Percentiles rank a stretch among this genome's conserved stretches.
Conservation (phyloP, 352 stramenopile genomes). For the Phytophthora colocasiae region DNA sequence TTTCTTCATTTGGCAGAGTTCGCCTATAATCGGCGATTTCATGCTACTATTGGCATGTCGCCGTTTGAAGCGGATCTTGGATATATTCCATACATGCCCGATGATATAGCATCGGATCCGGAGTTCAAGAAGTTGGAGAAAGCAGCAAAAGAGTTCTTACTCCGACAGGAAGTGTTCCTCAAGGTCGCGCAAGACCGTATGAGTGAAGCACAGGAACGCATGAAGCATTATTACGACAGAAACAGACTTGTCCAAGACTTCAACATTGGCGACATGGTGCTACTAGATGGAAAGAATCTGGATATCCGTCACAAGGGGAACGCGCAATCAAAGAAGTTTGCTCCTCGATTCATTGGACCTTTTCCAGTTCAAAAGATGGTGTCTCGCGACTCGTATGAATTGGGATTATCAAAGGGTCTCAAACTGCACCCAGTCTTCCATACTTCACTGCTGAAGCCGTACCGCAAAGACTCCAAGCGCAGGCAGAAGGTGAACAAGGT, state of each 20-base stretch:
- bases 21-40: constrained; percentile 8
- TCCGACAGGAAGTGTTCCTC: constrained; percentile 1
- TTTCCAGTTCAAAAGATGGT: too few relatives aligned
- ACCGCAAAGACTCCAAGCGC: too few relatives aligned
- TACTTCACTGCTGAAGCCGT: too few relatives aligned
- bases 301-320: too few relatives aligned
- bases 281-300: too few relatives aligned
- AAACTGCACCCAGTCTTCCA: too few relatives aligned
- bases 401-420: too few relatives aligned
- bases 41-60: constrained; percentile 9
- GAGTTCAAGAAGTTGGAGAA: constrained; percentile 14
- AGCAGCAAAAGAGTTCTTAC: constrained; percentile 3
- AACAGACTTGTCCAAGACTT: constrained; percentile 1
- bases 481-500: too few relatives aligned
- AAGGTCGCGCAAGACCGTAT: constrained; percentile 5
- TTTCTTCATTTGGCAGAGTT: constrained; percentile 15
- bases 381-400: too few relatives aligned
- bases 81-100: constrained; percentile 12
- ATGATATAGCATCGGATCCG: constrained; percentile 9
- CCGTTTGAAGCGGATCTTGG: constrained; percentile 9
- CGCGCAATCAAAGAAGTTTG: too few relatives aligned
- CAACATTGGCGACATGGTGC: background rate
- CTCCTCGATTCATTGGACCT: too few relatives aligned
- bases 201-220: background rate
- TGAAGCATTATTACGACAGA: constrained; percentile 15